Conservation (phyloP, 116 monocot species). For the Iris pallida region DNA sequence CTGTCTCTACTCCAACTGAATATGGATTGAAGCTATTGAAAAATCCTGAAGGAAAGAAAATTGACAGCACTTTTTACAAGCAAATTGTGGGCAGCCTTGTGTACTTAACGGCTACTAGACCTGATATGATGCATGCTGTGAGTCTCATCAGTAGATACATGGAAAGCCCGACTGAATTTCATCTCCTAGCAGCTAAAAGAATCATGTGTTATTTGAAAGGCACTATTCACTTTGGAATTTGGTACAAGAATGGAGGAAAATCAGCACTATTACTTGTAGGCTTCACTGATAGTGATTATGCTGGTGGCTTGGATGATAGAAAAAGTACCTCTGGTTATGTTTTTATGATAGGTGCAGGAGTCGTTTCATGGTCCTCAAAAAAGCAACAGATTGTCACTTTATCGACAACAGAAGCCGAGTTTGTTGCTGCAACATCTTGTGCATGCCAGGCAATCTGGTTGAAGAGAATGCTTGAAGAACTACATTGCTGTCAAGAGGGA, state of each 20-base stretch:
- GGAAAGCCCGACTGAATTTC: neutral
- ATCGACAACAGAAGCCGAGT: neutral
- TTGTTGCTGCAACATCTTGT: conserved; percentile 1
- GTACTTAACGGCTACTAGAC: neutral
- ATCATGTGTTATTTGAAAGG: conserved; percentile 2
- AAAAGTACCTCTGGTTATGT: neutral
- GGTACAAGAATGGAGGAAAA: neutral
- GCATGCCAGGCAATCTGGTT: conserved; percentile 7
- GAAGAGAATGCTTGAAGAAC: neutral
- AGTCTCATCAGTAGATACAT: conserved; percentile 5
- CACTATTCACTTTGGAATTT: conserved; percentile 5
- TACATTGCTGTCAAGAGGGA: neutral
- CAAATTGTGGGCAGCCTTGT: too few relatives aligned
- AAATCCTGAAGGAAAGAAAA: neutral
- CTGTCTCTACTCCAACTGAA: neutral
- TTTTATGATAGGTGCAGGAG: neutral
- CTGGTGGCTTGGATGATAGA: conserved; percentile 3
- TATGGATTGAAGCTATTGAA: neutral
- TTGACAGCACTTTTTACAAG: too few relatives aligned
- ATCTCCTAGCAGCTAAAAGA: neutral
- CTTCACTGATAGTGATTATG: conserved; percentile 8
- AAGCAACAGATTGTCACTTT: conserved; percentile 3
- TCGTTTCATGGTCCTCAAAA: neutral
- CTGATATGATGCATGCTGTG: conserved; percentile 2
- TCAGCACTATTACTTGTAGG: neutral